These are phyloP conservation scores for Lachnellula arida DNA, from an alignment of 2,329 filamentous ascomycete genomes.

Conservation along the genomic window DNA sequence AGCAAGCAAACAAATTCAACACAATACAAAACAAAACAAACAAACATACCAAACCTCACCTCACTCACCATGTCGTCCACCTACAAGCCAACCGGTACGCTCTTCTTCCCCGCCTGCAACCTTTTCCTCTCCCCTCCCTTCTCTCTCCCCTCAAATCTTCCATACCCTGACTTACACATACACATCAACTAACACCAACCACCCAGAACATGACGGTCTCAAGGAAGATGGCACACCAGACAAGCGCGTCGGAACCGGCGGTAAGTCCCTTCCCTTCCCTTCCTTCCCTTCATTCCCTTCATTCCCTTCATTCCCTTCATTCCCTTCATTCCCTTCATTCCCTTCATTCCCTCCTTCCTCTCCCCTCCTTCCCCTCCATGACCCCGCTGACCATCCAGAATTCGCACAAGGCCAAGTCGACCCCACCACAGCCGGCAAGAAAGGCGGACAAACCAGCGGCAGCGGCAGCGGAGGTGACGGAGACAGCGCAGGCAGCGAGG, in stretches of 20 bases:
- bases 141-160: background rate
- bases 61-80: background rate
- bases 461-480: too few relatives aligned
- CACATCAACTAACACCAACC: background rate
- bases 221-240: slow-evolving; percentile 40
- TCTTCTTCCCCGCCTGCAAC: background rate
- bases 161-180: background rate
- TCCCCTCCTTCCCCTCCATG: background rate
- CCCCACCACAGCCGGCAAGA: slow-evolving; percentile 35
- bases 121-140: background rate
- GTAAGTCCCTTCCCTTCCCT: background rate
- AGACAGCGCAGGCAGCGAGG: too few relatives aligned
- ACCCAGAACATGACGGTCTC: slow-evolving; percentile 37
- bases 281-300: too few relatives aligned
- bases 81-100: background rate
- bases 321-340: too few relatives aligned
- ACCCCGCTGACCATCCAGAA: too few relatives aligned
- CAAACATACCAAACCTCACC: background rate
- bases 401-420: slow-evolving; percentile 37
- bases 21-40: too few relatives aligned
- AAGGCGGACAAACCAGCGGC: slow-evolving; percentile 27
- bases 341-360: background rate
- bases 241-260: slow-evolving; percentile 37
- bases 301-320: too few relatives aligned
- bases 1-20: background rate